Conservation (phyloP, 2,329 filamentous ascomycete species). For the Cercospora sesami region DNA sequence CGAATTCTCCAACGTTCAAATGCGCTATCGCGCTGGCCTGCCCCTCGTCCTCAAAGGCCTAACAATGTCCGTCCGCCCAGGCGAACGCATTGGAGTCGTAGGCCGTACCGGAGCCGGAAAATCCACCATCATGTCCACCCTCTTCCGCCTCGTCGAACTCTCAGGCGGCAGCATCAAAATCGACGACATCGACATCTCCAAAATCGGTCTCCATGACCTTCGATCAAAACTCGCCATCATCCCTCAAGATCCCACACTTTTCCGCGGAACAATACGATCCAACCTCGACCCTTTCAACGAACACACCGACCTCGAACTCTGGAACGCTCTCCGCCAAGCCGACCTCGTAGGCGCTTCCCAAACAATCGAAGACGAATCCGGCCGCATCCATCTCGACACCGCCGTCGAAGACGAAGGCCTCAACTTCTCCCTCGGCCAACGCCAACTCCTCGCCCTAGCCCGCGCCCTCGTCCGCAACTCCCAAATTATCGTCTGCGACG, state of each 20-base stretch:
- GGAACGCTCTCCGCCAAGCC: constrained; percentile 74
- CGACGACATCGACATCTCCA: constrained; percentile 62
- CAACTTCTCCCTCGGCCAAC: constrained; percentile 92
- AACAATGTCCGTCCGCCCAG: constrained; percentile 67
- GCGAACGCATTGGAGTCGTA: constrained; percentile 78
- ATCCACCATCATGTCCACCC: constrained; percentile 77
- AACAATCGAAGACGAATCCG: constrained; percentile 46
- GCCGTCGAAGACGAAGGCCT: constrained; percentile 89
- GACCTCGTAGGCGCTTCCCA: constrained; percentile 63
- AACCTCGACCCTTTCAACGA: constrained; percentile 81
- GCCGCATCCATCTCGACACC: constrained; percentile 77
- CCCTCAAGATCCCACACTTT: constrained; percentile 80
- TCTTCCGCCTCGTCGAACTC: constrained; percentile 67
- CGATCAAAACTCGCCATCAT: constrained; percentile 74
- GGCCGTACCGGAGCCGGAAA: constrained; percentile 82
- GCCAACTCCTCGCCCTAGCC: constrained; percentile 91
- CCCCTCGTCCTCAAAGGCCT: constrained; percentile 53
- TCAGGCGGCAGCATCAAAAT: constrained; percentile 51
- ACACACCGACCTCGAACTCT: constrained; percentile 74
- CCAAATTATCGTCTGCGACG: constrained; percentile 94
- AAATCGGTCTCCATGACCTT: constrained; percentile 71
- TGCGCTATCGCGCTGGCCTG: constrained; percentile 54
- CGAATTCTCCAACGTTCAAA: constrained; percentile 52
- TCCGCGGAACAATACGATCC: constrained; percentile 74
- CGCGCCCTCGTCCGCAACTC: constrained; percentile 83